Conservation (phyloP, 768 basidiomycete genomes). For the Termitomyces sp. region DNA sequence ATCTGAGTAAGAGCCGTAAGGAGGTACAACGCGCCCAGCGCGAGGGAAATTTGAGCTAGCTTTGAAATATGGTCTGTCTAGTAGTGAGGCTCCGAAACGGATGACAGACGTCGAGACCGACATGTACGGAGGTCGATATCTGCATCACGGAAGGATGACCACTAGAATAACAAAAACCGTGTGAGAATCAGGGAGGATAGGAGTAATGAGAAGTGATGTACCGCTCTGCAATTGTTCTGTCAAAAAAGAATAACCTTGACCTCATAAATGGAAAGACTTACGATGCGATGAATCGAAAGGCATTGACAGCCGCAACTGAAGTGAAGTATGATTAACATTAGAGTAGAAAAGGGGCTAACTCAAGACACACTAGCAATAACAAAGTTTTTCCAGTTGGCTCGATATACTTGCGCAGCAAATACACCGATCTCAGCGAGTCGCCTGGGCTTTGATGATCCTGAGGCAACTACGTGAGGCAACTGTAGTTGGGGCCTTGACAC, state of each 20-base stretch:
- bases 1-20: slow-evolving; percentile 18
- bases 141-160: slow-evolving; percentile 30
- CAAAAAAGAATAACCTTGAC: neutral
- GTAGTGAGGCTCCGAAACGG: neutral
- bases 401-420: slow-evolving; percentile 31
- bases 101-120: slow-evolving; percentile 9
- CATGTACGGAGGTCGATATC: slow-evolving; percentile 20
- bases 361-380: slow-evolving; percentile 29
- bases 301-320: slow-evolving; percentile 34
- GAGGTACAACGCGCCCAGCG: slow-evolving; percentile 29
- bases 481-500: neutral
- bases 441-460: neutral
- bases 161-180: slow-evolving; percentile 13
- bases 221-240: slow-evolving; percentile 20
- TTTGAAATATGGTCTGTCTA: slow-evolving; percentile 20
- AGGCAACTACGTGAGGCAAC: neutral
- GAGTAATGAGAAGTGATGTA: neutral
- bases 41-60: slow-evolving; percentile 29
- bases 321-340: neutral
- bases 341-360: neutral
- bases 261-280: slow-evolving; percentile 17
- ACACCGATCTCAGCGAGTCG: slow-evolving; percentile 18
- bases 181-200: neutral
- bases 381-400: slow-evolving; percentile 35
- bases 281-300: slow-evolving; percentile 31